Percentiles rank a stretch among this genome's conserved stretches.
These are phyloP conservation scores for Kuraishia capsulata DNA, from an alignment of 805 yeast genomes.

Conservation along the genomic window DNA sequence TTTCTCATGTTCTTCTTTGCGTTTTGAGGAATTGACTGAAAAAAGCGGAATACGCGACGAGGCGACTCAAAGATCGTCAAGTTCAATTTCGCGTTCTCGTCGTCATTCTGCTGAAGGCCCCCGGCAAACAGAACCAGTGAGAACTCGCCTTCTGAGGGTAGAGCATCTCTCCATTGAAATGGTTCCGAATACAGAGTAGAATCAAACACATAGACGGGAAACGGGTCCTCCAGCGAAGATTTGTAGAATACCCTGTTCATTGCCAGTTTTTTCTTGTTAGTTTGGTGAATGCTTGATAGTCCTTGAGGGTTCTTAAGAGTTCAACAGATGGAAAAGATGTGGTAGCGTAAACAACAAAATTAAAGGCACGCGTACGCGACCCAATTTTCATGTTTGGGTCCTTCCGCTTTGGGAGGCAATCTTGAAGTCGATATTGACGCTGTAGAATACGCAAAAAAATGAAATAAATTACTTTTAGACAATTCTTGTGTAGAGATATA, in stretches of 20 bases:
- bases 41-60: slow-evolving; percentile 23
- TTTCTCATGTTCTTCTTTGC: slow-evolving; percentile 46
- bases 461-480: too few species aligned
- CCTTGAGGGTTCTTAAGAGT: background rate
- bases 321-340: too few species aligned
- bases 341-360: too few species aligned
- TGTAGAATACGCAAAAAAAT: background rate
- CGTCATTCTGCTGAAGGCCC: slow-evolving; percentile 60
- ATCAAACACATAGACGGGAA: slow-evolving; percentile 60
- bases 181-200: slow-evolving; percentile 70
- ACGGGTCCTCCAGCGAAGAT: background rate
- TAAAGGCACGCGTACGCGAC: too few species aligned
- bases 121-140: slow-evolving; percentile 73
- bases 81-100: background rate
- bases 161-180: slow-evolving; percentile 20
- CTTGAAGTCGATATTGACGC: too few species aligned
- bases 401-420: too few species aligned
- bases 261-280: background rate
- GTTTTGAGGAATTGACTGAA: slow-evolving; percentile 47
- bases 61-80: background rate
- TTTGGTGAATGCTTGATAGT: background rate
- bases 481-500: too few species aligned
- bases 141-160: slow-evolving; percentile 43
- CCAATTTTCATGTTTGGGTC: too few species aligned
- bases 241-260: slow-evolving; percentile 1